Percentiles rank a stretch among this genome's conserved stretches.
Evolutionary conservation across 257 asterid genomes (phyloP).

Genomic region (Salvia splendens): DNA sequence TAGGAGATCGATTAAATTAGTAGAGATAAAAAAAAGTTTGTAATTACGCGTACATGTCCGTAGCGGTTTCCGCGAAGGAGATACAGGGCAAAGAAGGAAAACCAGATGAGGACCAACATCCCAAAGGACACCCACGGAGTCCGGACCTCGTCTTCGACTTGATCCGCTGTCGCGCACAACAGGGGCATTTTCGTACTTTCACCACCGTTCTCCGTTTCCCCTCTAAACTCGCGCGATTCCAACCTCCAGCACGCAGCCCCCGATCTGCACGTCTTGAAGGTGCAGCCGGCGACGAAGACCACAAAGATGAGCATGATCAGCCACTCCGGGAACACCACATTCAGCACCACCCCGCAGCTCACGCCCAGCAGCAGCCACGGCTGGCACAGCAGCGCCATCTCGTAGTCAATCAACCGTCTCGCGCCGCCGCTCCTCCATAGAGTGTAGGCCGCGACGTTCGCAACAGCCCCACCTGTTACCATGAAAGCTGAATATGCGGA

Average conservation of each 20-base stretch:
- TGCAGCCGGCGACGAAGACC: conserved; percentile 55
- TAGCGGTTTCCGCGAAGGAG: conserved; percentile 75
- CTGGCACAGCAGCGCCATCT: conserved; percentile 66
- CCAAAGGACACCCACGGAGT: conserved; percentile 70
- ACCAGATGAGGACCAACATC: conserved; percentile 60
- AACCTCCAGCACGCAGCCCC: conserved; percentile 57
- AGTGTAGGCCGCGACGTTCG: conserved; percentile 41
- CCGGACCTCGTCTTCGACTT: conserved; percentile 6
- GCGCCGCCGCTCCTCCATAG: no score
- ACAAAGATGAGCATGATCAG: conserved; percentile 57
- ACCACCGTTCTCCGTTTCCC: conserved; percentile 34
- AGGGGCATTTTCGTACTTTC: conserved; percentile 40
- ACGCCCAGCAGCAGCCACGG: conserved; percentile 85
- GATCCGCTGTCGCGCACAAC: conserved; percentile 25
- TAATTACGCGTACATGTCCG: conserved; percentile 52
- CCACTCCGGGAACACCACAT: conserved; percentile 75
- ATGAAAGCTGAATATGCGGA: conserved; percentile 66
- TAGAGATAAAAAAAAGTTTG: no score
- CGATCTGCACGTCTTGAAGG: conserved; percentile 63
- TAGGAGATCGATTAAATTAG: no score
- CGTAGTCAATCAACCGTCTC: conserved; percentile 52
- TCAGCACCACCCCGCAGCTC: conserved; percentile 68
- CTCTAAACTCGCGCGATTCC: conserved; percentile 48
- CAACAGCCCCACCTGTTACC: conserved; percentile 76
- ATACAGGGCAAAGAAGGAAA: conserved; percentile 59